phyloP scores from a whole-genome alignment of 306 rosid species.

The Canavalia gladiata region DNA sequence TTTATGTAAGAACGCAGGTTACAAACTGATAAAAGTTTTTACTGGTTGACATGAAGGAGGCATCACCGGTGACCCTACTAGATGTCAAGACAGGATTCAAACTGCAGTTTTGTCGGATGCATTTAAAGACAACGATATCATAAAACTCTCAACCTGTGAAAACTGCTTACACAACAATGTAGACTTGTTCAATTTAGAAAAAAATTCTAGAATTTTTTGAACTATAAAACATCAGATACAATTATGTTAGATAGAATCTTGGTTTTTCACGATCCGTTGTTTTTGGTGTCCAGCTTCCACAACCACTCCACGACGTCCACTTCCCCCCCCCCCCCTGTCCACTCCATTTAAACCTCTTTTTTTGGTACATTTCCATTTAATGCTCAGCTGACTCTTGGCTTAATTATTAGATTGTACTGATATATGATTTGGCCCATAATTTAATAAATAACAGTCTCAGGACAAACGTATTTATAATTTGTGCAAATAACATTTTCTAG shows the following conservation, averaged over 20 bases:
- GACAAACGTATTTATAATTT: slow-evolving; percentile 42
- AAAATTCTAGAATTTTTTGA: not conserved
- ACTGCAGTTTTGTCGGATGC: slow-evolving; percentile 19
- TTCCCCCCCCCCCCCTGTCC: not conserved
- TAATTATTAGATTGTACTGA: slow-evolving; percentile 4
- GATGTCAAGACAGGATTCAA: not conserved
- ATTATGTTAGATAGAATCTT: not conserved
- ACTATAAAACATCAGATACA: slow-evolving; percentile 2
- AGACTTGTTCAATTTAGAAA: slow-evolving; percentile 4
- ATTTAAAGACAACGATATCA: not conserved
- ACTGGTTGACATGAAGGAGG: not conserved
- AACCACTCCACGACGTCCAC: not conserved
- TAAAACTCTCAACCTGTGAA: not conserved
- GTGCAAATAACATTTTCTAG: slow-evolving; percentile 42
- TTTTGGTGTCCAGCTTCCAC: slow-evolving; percentile 14
- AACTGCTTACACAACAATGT: not conserved
- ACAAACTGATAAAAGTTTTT: slow-evolving; percentile 11
- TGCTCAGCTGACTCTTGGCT: slow-evolving; percentile 22
- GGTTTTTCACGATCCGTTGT: not conserved
- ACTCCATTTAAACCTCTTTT: not conserved
- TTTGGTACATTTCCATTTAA: slow-evolving; percentile 16
- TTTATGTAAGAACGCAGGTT: slow-evolving; percentile 40
- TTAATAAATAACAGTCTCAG: slow-evolving; percentile 23
- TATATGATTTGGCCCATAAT: slow-evolving; percentile 34
- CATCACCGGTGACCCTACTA: not conserved